Conservation (phyloP, 169 alveolate species). For the Cryptosporidium parvum region DNA sequence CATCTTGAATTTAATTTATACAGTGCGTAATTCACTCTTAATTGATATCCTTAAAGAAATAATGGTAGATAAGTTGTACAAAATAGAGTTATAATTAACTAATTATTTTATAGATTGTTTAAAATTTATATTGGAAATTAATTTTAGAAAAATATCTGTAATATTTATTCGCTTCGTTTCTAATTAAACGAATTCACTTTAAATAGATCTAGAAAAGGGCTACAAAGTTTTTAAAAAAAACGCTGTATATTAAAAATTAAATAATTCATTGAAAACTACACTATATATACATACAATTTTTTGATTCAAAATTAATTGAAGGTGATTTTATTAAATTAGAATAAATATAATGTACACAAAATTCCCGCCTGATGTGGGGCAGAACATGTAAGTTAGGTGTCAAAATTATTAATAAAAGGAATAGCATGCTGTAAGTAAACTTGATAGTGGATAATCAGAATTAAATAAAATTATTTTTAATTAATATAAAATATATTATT, state of each 20-base stretch:
- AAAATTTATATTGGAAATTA: too few relatives aligned
- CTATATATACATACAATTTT: not conserved
- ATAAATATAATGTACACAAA: not conserved
- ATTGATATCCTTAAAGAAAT: not conserved
- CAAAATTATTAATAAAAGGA: not conserved
- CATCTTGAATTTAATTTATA: too few relatives aligned
- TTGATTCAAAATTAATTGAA: too few relatives aligned
- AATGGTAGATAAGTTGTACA: not conserved
- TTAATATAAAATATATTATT: not conserved
- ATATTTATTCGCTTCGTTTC: not conserved
- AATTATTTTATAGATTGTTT: not conserved
- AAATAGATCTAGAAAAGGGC: too few relatives aligned
- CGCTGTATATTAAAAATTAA: too few relatives aligned
- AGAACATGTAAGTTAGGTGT: constrained; percentile 14
- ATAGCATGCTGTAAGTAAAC: not conserved
- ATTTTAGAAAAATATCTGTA: too few relatives aligned
- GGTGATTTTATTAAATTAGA: not conserved
- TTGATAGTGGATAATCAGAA: constrained; percentile 10
- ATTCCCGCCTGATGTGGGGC: constrained; percentile 17
- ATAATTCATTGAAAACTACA: too few relatives aligned
- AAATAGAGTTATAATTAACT: too few relatives aligned
- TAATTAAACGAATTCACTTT: too few relatives aligned
- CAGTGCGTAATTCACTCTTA: not conserved
- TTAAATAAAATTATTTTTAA: not conserved
- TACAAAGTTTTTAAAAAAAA: too few relatives aligned